A percentile compares a stretch with the other conserved stretches of the same genome.
Evolutionary conservation across 2,329 filamentous ascomycete genomes (phyloP).

Genomic region (Thielaviopsis musarum): DNA sequence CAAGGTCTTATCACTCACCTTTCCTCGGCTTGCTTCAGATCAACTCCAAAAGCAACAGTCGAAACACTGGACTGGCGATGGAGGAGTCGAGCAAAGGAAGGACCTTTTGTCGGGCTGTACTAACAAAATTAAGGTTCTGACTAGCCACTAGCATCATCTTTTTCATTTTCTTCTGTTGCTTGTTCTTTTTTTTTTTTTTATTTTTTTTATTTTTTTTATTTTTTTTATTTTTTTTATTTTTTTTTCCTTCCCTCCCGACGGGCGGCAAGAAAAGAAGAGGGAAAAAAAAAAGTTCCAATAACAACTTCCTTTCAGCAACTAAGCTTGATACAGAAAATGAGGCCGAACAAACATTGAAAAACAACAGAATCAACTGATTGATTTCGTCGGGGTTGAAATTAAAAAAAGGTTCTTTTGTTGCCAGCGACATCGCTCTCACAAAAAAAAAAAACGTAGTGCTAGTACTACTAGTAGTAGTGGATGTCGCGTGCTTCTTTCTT

Average conservation of each 20-base stretch:
- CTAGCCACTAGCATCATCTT: background rate
- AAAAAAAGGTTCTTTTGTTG: background rate
- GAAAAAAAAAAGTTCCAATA: too few relatives aligned
- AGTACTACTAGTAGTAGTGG: too few relatives aligned
- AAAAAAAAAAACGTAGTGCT: background rate
- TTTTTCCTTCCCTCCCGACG: too few relatives aligned
- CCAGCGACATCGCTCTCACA: background rate
- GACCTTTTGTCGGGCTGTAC: background rate
- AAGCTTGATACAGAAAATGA: background rate
- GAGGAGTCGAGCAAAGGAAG: background rate
- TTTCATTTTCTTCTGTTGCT: background rate
- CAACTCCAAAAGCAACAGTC: too few relatives aligned
- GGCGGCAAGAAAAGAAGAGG: too few relatives aligned
- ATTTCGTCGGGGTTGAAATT: background rate
- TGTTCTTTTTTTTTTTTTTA: background rate
- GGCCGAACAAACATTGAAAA: background rate
- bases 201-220: background rate
- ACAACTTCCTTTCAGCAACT: background rate
- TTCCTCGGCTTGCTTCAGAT: background rate
- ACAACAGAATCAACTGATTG: background rate
- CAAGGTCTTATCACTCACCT: background rate
- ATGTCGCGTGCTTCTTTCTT: background rate
- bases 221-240: too few relatives aligned
- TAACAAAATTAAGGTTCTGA: background rate
- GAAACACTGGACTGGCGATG: too few relatives aligned